Evolutionary conservation across 257 asterid genomes (phyloP), one percentile per base, ranked within the genome.

Genomic region (Capsicum baccatum): DNA sequence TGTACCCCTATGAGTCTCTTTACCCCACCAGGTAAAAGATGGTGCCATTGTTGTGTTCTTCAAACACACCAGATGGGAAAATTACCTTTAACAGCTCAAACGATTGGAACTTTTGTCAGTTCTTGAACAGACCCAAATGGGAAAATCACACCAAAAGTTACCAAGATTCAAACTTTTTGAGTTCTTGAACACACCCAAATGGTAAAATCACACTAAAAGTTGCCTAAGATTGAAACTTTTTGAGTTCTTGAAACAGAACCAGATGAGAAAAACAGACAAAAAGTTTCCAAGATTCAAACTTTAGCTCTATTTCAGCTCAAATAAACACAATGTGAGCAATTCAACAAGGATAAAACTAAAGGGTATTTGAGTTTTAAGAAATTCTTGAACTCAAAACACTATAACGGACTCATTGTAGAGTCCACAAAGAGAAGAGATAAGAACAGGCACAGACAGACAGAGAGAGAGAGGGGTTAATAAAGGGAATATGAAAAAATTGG

Each of bases 1-100:
- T 3, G 98, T 94, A 2, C 98, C 98, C 50, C 92, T 89, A 83
- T 90, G 98, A 6, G 89, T 81, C 44, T 96, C 97, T 80, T 88
- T 92, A 8, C 97, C 50, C 82, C 82, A 94, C 99, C 98, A 96
- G 88, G 85, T 89, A 67, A 91, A 86, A 6, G 93, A 92, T 17
- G 97, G 97, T 68, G 97, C 94, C 99, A 95, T 95, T 87, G 57
- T 47, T 69, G 4, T 15, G 50, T 69, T 70, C 57, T 71, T 71
- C 58, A 69, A 67, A 69, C 55, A 39, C 33, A 69, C 55, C 79
- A 69, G 79, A 71, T 71, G 79, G 79, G 37, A 71, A 71, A 47
- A 42, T 71, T 26, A 9, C 37, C 17, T 9, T n/a, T n/a, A 9
- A n/a, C n/a, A 44, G 16, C 6, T n/a, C 11, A 5, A 6, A 44